phyloP scores from a whole-genome alignment of 371 early-diverging fungal species.

The Nematocida ironsii region DNA sequence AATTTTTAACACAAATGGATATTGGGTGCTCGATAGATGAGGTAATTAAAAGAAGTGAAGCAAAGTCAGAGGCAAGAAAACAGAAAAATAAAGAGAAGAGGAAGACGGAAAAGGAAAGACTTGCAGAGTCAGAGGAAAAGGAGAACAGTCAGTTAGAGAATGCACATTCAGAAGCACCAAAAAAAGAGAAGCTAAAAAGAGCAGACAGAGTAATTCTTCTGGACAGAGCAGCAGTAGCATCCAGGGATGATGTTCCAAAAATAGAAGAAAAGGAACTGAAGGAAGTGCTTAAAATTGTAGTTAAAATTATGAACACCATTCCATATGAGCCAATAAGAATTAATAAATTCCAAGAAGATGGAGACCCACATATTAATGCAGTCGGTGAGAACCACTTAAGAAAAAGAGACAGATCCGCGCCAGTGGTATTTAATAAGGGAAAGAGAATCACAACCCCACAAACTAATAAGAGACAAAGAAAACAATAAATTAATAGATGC shows the following conservation, averaged over 20 bases:
- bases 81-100: slow-evolving; percentile 24
- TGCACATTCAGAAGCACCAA: background rate
- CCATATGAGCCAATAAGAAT: slow-evolving; percentile 26
- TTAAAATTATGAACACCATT: slow-evolving; percentile 52
- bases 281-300: slow-evolving; percentile 46
- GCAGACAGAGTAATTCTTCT: slow-evolving; percentile 17
- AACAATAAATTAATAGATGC: background rate
- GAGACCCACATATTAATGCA: slow-evolving; percentile 28
- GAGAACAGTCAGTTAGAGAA: background rate
- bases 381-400: slow-evolving; percentile 1
- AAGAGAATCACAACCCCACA: background rate
- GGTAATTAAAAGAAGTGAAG: slow-evolving; percentile 8
- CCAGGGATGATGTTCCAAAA: background rate
- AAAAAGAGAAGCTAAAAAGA: slow-evolving; percentile 32
- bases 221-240: background rate
- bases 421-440: background rate
- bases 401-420: slow-evolving; percentile 3
- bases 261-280: slow-evolving; percentile 43
- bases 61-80: slow-evolving; percentile 18
- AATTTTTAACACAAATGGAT: slow-evolving; percentile 23
- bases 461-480: slow-evolving; percentile 5
- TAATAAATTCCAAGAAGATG: slow-evolving; percentile 17
- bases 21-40: slow-evolving; percentile 52
- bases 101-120: slow-evolving; percentile 5
- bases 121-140: background rate